Base-by-base conservation (phyloP, 1,284 basidiomycete genomes). In the Puccinia coronata region DNA sequence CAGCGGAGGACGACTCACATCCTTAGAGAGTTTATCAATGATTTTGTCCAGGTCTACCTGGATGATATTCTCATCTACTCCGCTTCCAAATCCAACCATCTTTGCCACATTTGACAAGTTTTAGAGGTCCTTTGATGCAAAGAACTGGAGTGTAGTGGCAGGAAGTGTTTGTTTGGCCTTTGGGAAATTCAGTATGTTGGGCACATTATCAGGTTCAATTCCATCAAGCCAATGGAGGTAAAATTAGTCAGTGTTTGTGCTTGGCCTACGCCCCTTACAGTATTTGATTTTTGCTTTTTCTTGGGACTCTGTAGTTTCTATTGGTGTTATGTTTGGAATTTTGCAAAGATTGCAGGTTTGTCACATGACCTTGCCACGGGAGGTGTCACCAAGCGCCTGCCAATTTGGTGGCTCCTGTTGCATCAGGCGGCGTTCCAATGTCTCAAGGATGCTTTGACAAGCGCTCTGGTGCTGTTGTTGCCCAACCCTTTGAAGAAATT, bases 181-280 rank as follows among this genome's bases (percentile, higher is more conserved):
- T 12, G 83, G 0, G 34, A 82, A 36, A 85, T 87, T 18, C 86
- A 88, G 43, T 90, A 87, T 83, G 84, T 89, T 0, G 88, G 89
- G 0, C 87, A 87, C 80, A 82, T 88, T 43, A 84, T 90, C 47
- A 71, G 71, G 0, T n/a, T 82, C 0, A 80, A 86, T 1, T 84
- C 86, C 11, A 82, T 89, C n/a, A 39, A 57, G 0, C 89, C 90
- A 88, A 86, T 88, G 75, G 83, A 84, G 0, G 82, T 70, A 0
- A 90, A 90, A 83, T 80, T 90, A 0, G 39, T 84, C 1, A 84
- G 85, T 0, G 85, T 89, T n/a, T n/a, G n/a, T n/a, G n/a, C n/a
- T n/a, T n/a, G n/a, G n/a, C n/a, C n/a, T n/a, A n/a, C n/a, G n/a
- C n/a, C n/a, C n/a, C n/a, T n/a, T n/a, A 83, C 78, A 1, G 82